These are phyloP conservation scores for Trapa bicornis DNA, from an alignment of 345 rosid species.

Conservation along the genomic window DNA sequence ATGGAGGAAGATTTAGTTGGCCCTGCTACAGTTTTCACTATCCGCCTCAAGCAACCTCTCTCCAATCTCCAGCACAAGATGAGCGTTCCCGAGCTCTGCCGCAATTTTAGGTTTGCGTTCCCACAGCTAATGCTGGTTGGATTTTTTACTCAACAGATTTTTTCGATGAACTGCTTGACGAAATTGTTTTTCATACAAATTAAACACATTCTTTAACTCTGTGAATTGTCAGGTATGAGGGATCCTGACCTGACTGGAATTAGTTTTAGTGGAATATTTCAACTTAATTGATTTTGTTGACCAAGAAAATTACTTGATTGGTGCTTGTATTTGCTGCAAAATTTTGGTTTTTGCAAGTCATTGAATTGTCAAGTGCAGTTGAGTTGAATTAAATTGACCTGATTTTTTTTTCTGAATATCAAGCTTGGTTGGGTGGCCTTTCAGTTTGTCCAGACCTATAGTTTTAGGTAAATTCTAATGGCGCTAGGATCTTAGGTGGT, in stretches of 20 bases:
- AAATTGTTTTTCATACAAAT: neutral
- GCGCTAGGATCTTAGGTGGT: neutral
- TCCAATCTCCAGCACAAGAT: conserved; percentile 68
- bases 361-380: neutral
- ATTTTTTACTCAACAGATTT: too few relatives aligned
- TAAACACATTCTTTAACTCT: neutral
- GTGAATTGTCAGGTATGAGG: too few relatives aligned
- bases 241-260: too few relatives aligned
- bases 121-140: neutral
- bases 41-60: conserved; percentile 75
- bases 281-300: neutral
- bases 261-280: neutral
- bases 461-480: neutral
- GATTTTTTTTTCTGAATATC: neutral
- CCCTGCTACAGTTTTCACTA: conserved; percentile 83
- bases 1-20: conserved; percentile 72
- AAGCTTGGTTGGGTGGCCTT: neutral
- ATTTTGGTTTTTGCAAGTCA: neutral
- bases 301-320: neutral
- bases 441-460: neutral
- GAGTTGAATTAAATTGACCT: neutral
- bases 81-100: conserved; percentile 17
- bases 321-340: neutral
- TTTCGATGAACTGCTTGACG: too few relatives aligned
- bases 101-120: conserved; percentile 57